Evolutionary conservation across 352 stramenopile species (phyloP), one percentile per base, ranked within the genome.

Genomic region (Phytophthora tubulina): DNA sequence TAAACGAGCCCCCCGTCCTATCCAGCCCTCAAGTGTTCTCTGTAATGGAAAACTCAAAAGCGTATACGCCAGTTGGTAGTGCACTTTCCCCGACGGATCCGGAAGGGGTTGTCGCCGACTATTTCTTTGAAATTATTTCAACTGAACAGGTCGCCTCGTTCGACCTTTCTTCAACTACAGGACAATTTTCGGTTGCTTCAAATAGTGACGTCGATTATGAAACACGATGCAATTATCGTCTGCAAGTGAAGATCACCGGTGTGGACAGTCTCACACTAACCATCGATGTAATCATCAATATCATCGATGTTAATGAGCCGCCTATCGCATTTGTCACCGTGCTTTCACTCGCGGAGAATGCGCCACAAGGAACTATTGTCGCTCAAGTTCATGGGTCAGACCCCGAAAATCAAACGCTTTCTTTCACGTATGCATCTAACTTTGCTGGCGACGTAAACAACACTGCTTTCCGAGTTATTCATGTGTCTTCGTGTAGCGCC

Each of bases 321-420:
- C 71, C 71, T 38, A 17, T 17, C 13, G 14, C 33, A n/a, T 11
- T 30, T 45, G 36, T 75, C 10, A 62, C 35, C 14, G 50, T 62
- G 3, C 15, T 80, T 9, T 8, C 56, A 3, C 9, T 91, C 6
- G n/a, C 61, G 0, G 83, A 91, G 33, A 89, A 91, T 45, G 17
- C 76, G 1, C 69, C 76, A 30, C 70, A 61, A 41, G 81, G 83
- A 33, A 84, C 83, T 4, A 49, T 87, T 6, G 38, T 91, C 11
- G 78, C 65, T 13, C n/a, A 66, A 2, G 21, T 91, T 3, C 58
- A 56, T 50, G 81, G 74, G 2, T 77, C 66, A 14, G 83, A 91
- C 57, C 81, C 83, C 15, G 83, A 91, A 54, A 91, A 89, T 21
- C 66, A 85, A 30, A 85, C 76, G 1, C 54, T 88, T 0, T 59